Conservation (phyloP, 169 alveolate species). For the Perkinsus marinus region DNA sequence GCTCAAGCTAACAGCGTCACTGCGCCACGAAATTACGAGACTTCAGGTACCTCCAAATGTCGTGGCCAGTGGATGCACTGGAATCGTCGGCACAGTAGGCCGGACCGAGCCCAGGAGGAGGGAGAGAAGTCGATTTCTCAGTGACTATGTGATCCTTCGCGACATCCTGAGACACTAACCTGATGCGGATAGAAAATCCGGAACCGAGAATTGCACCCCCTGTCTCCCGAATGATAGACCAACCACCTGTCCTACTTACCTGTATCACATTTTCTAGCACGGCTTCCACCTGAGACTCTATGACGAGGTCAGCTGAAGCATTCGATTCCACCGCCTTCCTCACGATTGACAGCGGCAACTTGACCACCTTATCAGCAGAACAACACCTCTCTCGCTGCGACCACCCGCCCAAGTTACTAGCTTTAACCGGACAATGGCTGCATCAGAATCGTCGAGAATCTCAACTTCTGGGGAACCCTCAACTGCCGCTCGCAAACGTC, state of each 20-base stretch:
- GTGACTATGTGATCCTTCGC: neutral
- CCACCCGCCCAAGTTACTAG: neutral
- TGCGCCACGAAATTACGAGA: neutral
- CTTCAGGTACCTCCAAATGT: neutral
- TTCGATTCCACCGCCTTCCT: neutral
- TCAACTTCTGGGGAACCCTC: neutral
- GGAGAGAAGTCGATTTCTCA: neutral
- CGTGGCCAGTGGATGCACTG: neutral
- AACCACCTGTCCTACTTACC: neutral
- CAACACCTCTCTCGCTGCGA: neutral
- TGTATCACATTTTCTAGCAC: neutral
- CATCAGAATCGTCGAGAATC: neutral
- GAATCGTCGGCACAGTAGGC: neutral
- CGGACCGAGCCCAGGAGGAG: neutral
- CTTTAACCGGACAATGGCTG: neutral
- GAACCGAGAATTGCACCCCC: neutral
- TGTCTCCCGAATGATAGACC: neutral
- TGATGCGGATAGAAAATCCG: neutral
- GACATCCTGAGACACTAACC: no score
- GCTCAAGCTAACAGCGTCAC: neutral
- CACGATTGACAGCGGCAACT: neutral
- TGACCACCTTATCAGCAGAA: neutral
- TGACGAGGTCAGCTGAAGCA: neutral
- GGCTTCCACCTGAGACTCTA: neutral
- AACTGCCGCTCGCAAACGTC: neutral